phyloP scores from a whole-genome alignment of 208 protist species.

The Trypanosoma boissoni region DNA sequence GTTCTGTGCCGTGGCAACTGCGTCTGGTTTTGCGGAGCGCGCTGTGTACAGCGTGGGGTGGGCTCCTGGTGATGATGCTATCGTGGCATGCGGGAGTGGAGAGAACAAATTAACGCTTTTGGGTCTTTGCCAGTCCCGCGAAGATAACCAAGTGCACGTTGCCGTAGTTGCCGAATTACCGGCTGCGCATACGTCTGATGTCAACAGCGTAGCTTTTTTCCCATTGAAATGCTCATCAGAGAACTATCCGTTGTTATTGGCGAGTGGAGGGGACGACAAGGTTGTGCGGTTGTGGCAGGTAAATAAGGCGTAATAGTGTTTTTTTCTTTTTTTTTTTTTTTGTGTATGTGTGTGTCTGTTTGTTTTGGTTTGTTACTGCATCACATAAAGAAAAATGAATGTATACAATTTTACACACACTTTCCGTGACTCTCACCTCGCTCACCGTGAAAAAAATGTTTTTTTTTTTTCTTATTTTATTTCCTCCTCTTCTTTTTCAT shows the following conservation, averaged over 20 bases:
- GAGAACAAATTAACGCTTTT: constrained; percentile 83
- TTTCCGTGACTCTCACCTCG: too few relatives aligned
- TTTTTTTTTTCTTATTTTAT: neutral
- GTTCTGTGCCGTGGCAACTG: constrained; percentile 35
- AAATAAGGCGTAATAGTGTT: constrained; percentile 11
- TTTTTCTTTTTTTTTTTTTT: constrained; percentile 16
- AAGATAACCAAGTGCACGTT: constrained; percentile 20
- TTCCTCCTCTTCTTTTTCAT: constrained; percentile 8
- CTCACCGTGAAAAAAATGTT: neutral
- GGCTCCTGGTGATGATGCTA: constrained; percentile 33
- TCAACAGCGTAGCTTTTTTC: constrained; percentile 76
- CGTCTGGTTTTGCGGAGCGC: constrained; percentile 55
- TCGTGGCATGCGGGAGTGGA: constrained; percentile 77
- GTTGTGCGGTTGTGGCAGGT: constrained; percentile 71
- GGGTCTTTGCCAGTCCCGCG: constrained; percentile 33
- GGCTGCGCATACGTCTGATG: constrained; percentile 67
- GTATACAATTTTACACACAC: too few relatives aligned
- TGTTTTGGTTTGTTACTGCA: too few relatives aligned
- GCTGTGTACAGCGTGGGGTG: constrained; percentile 76
- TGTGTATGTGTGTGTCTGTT: too few relatives aligned
- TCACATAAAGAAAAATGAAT: too few relatives aligned
- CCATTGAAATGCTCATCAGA: constrained; percentile 11
- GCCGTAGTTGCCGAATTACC: constrained; percentile 35
- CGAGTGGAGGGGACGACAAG: constrained; percentile 74
- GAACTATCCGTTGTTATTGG: constrained; percentile 37